phyloP scores from a whole-genome alignment of 2,329 filamentous ascomycete genomes.

The Cordyceps tenuipes region DNA sequence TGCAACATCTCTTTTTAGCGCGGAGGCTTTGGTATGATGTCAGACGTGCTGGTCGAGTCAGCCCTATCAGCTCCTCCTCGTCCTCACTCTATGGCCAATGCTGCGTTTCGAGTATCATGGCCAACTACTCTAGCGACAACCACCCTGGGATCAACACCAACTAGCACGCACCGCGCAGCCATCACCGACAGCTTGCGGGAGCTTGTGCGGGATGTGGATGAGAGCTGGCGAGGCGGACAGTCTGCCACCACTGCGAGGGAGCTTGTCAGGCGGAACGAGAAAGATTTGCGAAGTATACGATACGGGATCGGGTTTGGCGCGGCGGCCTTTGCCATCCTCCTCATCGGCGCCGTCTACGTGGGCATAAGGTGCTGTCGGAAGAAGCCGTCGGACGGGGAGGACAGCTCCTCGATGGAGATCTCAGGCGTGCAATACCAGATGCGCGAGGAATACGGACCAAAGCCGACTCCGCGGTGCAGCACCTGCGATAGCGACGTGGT shows the following conservation, averaged over 20 bases:
- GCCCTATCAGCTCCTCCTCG: not conserved
- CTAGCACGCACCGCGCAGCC: not conserved
- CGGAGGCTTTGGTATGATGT: not conserved
- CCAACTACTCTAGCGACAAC: not conserved
- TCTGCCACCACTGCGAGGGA: conserved; percentile 21
- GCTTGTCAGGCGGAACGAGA: conserved; percentile 11
- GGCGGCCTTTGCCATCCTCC: conserved; percentile 1
- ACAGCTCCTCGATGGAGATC: conserved; percentile 4
- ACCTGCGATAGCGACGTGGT: conserved; percentile 1
- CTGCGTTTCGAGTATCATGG: not conserved
- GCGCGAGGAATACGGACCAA: conserved; percentile 7
- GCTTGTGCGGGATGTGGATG: conserved; percentile 30
- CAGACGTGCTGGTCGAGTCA: not conserved
- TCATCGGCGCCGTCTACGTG: conserved; percentile 6
- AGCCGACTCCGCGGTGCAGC: conserved; percentile 3
- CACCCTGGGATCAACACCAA: not conserved
- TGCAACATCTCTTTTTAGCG: not conserved
- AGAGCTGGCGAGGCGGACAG: conserved; percentile 24
- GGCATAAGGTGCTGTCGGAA: conserved; percentile 6
- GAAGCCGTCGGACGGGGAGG: not conserved
- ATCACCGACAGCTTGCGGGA: conserved; percentile 25
- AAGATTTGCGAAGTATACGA: conserved; percentile 23
- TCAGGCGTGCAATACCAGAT: conserved; percentile 8
- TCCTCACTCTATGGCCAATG: not conserved
- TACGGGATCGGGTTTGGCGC: conserved; percentile 24